Evolutionary conservation across 345 rosid genomes (phyloP).

Genomic region (Hypericum perforatum): DNA sequence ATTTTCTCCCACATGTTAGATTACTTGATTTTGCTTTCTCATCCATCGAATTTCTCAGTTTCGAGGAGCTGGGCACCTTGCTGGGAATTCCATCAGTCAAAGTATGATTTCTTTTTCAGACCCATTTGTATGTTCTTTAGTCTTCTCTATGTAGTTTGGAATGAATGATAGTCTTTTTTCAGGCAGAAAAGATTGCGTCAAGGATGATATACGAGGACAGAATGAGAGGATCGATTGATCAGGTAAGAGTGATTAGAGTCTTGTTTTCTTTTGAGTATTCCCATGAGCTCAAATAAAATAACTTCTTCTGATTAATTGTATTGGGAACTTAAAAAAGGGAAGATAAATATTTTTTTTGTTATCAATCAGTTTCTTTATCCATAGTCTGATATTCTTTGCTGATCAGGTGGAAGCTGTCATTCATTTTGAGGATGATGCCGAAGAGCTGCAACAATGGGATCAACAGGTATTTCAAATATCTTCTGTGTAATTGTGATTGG

Average conservation of each 20-base stretch:
- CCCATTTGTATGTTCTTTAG: too few species aligned
- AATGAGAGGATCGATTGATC: constrained; percentile 97
- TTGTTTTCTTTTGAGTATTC: background rate
- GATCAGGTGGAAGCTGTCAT: constrained; percentile 87
- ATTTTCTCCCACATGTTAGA: background rate
- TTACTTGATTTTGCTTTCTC: constrained; percentile 7
- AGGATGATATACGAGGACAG: constrained; percentile 91
- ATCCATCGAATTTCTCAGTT: constrained; percentile 31
- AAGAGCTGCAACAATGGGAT: constrained; percentile 96
- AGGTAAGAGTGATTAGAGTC: constrained; percentile 32
- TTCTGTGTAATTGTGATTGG: background rate
- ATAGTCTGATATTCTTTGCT: background rate
- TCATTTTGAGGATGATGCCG: constrained; percentile 93
- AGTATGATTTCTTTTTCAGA: constrained; percentile 25
- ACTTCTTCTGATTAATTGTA: too few species aligned
- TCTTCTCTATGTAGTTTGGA: too few species aligned
- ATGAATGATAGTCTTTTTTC: constrained; percentile 2
- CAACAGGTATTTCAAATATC: constrained; percentile 50
- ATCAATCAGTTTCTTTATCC: background rate
- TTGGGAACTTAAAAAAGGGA: too few species aligned
- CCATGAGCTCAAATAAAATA: too few species aligned
- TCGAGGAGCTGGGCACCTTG: constrained; percentile 92
- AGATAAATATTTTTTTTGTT: background rate
- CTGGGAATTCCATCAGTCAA: constrained; percentile 86
- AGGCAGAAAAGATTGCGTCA: constrained; percentile 99